These are phyloP conservation scores for Aspergillus quadricinctus DNA, from an alignment of 2,329 filamentous ascomycete genomes.

Conservation along the genomic window DNA sequence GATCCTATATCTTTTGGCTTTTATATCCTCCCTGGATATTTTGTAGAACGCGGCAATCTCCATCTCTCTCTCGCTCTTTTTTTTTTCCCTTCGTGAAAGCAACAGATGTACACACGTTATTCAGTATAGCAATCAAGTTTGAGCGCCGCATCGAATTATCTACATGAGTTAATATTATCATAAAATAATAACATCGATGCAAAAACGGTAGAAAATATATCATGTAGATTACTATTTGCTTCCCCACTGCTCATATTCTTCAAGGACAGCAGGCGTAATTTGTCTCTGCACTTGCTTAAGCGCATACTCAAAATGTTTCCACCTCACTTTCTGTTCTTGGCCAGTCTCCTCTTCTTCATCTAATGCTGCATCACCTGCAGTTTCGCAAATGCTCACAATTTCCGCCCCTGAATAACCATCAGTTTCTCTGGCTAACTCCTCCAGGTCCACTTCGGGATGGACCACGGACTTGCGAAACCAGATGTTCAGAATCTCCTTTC, in stretches of 20 bases:
- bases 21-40: too few relatives aligned
- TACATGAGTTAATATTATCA: background rate
- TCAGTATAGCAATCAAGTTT: too few relatives aligned
- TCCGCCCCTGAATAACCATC: conserved; percentile 86
- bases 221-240: conserved; percentile 4
- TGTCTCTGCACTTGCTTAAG: conserved; percentile 49
- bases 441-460: conserved; percentile 60
- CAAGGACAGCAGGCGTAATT: conserved; percentile 57
- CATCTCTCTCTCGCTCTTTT: too few relatives aligned
- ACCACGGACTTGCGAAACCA: conserved; percentile 60
- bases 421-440: conserved; percentile 58
- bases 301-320: conserved; percentile 43
- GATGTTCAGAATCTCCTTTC: conserved; percentile 70
- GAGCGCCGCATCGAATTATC: too few relatives aligned
- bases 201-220: background rate
- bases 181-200: background rate
- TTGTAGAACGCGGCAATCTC: background rate
- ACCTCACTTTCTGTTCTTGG: conserved; percentile 33
- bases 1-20: background rate
- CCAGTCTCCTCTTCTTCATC: conserved; percentile 47
- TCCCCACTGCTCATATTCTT: conserved; percentile 56
- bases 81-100: too few relatives aligned
- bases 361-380: conserved; percentile 48
- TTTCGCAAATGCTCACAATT: conserved; percentile 59
- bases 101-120: too few relatives aligned